Evolutionary conservation across 331 rosid species (phyloP), one percentile per base, ranked within the genome.

Genomic region (Telfairia occidentalis): DNA sequence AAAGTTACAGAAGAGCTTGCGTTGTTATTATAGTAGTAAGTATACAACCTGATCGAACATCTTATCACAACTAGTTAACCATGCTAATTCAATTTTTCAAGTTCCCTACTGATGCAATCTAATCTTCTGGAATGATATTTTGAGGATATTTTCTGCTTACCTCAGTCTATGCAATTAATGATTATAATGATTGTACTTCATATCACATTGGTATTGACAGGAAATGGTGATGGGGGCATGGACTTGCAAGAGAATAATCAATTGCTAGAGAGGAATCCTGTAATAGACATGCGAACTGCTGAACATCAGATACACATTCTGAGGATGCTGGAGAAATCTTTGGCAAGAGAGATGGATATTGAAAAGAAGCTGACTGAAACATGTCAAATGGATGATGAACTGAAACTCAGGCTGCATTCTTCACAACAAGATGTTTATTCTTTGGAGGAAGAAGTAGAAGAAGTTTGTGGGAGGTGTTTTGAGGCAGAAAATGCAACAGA

Each of bases 281-380:
- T 43, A 48, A 84, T 84, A 72, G 81, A 87, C n/a, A 82, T 91
- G 92, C 92, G 88, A 77, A 90, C 96, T 29, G 55, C 77, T 73
- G 97, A 90, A 81, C 87, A 88, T 58, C 95, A 87, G 78, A 89
- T 88, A 61, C 76, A 87, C 72, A 80, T 94, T 78, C 79, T 95
- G 80, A 90, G 90, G 90, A 83, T 87, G 92, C 88, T 95, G 37
- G 97, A 95, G 86, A 92, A 90, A 82, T 83, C 99, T 76, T 70
- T 95, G 80, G 96, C 96, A 4, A 87, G 80, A 60, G 99, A 95
- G 80, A 87, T 95, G 78, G 91, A 90, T 81, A 92, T 92, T 78
- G 99, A 92, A 83, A 92, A 89, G 84, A 92, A 81, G 74, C 53
- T 90, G 53, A 77, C 78, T 3, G 89, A 87, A 50, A 84, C 89